Conservation (phyloP, 2,329 filamentous ascomycete genomes). For the Exophiala viscosa region DNA sequence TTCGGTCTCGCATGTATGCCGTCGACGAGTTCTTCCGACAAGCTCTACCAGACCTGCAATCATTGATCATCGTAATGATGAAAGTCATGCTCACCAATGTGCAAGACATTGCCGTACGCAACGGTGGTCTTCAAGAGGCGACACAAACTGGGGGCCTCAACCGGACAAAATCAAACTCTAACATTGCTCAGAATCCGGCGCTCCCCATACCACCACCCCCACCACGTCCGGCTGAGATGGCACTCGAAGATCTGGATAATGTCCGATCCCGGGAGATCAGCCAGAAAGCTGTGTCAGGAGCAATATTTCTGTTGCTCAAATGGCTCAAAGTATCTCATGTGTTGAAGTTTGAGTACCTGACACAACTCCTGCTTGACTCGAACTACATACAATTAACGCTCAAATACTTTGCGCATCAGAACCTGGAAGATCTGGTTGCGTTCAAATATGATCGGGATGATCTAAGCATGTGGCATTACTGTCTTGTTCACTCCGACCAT, state of each 20-base stretch:
- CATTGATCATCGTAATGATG: conserved; percentile 84
- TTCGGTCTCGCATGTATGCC: conserved; percentile 63
- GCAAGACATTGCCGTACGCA: conserved; percentile 66
- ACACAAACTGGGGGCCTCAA: conserved; percentile 45
- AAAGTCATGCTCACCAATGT: conserved; percentile 86
- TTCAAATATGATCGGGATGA: conserved; percentile 79
- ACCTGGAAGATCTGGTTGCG: conserved; percentile 84
- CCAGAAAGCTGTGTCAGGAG: conserved; percentile 85
- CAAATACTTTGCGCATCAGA: conserved; percentile 91
- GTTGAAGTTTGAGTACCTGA: conserved; percentile 92
- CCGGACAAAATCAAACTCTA: conserved; percentile 27
- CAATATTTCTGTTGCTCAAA: conserved; percentile 81
- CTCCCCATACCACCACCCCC: conserved; percentile 27
- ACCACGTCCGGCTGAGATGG: conserved; percentile 31
- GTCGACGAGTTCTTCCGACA: conserved; percentile 79
- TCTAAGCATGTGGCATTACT: conserved; percentile 91
- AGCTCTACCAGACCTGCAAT: conserved; percentile 81
- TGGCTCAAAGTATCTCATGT: conserved; percentile 96
- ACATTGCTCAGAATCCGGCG: conserved; percentile 23
- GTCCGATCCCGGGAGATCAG: conserved; percentile 80
- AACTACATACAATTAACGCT: conserved; percentile 91
- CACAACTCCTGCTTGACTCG: conserved; percentile 86
- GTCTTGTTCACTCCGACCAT: conserved; percentile 68
- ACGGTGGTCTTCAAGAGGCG: conserved; percentile 43
- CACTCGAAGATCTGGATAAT: conserved; percentile 74